phyloP scores from a whole-genome alignment of 495 filamentous ascomycete genomes.

The Lepidopterella palustris region DNA sequence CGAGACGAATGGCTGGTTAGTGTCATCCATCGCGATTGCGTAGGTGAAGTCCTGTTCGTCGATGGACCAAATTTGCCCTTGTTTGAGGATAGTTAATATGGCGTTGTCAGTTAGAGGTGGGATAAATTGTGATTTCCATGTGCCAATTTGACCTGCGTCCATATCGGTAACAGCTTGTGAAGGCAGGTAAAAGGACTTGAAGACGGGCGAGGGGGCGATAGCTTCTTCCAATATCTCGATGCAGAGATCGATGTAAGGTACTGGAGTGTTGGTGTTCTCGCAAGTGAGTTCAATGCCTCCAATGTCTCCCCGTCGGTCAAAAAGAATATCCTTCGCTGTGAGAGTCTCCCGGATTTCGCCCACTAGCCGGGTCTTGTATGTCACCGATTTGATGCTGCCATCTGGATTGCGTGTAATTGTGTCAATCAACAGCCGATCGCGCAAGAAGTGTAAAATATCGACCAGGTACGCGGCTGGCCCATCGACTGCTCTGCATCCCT shows the following conservation, averaged over 20 bases:
- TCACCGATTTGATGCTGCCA: neutral
- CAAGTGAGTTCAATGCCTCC: conserved; percentile 32
- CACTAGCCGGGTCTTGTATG: neutral
- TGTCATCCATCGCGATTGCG: neutral
- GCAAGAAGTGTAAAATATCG: neutral
- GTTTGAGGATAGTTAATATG: neutral
- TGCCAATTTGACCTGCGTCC: neutral
- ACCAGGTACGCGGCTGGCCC: neutral
- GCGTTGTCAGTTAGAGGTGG: neutral
- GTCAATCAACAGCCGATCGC: no score
- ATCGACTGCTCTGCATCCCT: neutral
- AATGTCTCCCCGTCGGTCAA: conserved; percentile 13
- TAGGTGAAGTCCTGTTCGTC: neutral
- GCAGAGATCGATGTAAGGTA: conserved; percentile 38
- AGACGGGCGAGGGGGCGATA: neutral
- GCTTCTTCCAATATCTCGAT: conserved; percentile 36
- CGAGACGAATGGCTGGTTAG: neutral
- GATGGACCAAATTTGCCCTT: neutral
- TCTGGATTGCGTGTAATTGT: no score
- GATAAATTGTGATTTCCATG: neutral
- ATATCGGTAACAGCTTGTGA: neutral
- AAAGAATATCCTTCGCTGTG: neutral
- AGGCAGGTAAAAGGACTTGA: neutral
- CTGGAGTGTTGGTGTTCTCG: conserved; percentile 30
- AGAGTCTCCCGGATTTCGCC: neutral